These are phyloP conservation scores for Alternaria burnsii DNA, from an alignment of 2,329 filamentous ascomycete genomes.

Conservation along the genomic window DNA sequence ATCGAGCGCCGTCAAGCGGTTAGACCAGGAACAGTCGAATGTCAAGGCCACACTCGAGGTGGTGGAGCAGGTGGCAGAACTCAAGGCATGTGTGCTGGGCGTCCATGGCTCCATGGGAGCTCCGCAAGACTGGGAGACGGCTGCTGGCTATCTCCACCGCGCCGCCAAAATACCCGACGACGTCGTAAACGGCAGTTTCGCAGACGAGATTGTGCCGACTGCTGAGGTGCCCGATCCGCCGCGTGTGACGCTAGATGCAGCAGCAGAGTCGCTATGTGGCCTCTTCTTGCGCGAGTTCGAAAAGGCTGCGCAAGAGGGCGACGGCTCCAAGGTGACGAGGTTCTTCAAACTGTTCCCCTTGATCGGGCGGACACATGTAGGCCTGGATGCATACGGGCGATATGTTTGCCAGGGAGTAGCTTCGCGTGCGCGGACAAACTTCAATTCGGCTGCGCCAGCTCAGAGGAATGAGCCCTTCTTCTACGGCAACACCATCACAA, in stretches of 20 bases:
- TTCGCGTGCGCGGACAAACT: conserved; percentile 78
- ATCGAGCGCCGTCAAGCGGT: conserved; percentile 82
- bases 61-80: conserved; percentile 94
- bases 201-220: conserved; percentile 90
- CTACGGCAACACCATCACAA: conserved; percentile 89
- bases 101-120: conserved; percentile 97
- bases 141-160: conserved; percentile 85
- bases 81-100: conserved; percentile 94
- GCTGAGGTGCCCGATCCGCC: conserved; percentile 95
- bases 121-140: conserved; percentile 98
- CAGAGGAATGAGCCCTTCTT: conserved; percentile 82
- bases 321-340: conserved; percentile 86
- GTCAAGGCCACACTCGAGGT: conserved; percentile 91
- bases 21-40: conserved; percentile 90
- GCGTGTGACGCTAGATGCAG: conserved; percentile 83
- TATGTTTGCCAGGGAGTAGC: conserved; percentile 98
- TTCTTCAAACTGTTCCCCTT: conserved; percentile 99
- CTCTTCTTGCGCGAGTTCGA: conserved; percentile 96
- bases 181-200: conserved; percentile 85
- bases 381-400: conserved; percentile 90
- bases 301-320: conserved; percentile 84
- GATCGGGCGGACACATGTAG: conserved; percentile 87
- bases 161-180: conserved; percentile 81
- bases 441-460: conserved; percentile 72
- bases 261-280: conserved; percentile 87